phyloP scores from a whole-genome alignment of 495 filamentous ascomycete genomes.

The Neurospora pannonica region DNA sequence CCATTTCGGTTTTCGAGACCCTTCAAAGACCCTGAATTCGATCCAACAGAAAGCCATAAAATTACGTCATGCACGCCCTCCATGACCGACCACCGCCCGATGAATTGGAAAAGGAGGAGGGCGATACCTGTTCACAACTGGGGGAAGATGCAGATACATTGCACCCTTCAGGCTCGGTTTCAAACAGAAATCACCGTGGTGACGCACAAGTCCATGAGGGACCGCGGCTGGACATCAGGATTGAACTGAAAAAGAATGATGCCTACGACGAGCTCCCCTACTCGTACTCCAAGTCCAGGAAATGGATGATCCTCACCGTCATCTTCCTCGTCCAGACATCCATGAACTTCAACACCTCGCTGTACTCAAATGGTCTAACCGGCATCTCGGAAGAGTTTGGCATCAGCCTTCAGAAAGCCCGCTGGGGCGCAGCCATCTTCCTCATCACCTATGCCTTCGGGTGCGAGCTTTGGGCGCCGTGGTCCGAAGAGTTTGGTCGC shows the following conservation, averaged over 20 bases:
- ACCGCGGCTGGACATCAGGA: constrained; percentile 18
- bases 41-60: neutral
- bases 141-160: neutral
- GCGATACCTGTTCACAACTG: neutral
- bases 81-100: neutral
- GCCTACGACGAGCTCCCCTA: constrained; percentile 59
- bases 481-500: constrained; percentile 71
- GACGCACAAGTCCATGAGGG: neutral
- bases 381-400: constrained; percentile 53
- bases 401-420: constrained; percentile 55
- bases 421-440: constrained; percentile 61
- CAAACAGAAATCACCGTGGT: neutral
- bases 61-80: neutral
- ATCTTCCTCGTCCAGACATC: constrained; percentile 71
- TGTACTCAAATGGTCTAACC: constrained; percentile 57
- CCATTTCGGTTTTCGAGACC: neutral
- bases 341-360: constrained; percentile 77
- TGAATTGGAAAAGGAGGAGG: neutral
- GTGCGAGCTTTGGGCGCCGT: constrained; percentile 76
- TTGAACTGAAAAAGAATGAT: constrained; percentile 54
- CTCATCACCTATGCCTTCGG: constrained; percentile 68
- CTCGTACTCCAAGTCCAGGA: constrained; percentile 55
- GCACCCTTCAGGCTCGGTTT: neutral
- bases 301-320: constrained; percentile 64
- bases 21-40: neutral